phyloP scores from a whole-genome alignment of 2,329 filamentous ascomycete species.

The Aureobasidium subglaciale region DNA sequence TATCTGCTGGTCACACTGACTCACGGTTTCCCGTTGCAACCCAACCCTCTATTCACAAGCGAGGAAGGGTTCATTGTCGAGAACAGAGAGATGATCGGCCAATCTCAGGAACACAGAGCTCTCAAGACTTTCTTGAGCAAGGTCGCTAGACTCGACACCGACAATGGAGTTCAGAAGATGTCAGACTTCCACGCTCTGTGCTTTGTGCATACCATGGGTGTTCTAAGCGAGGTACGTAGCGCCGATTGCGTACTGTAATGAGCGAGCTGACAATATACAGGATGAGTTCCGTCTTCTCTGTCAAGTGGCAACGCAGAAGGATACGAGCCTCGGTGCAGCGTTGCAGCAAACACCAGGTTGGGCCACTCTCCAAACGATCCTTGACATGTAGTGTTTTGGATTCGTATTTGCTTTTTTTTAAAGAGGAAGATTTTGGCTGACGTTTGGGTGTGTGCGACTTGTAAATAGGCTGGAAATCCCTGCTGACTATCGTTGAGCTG shows the following conservation, averaged over 20 bases:
- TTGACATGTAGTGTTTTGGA: constrained; percentile 39
- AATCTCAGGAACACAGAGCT: constrained; percentile 69
- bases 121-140: constrained; percentile 63
- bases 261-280: constrained; percentile 41
- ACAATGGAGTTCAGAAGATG: constrained; percentile 59
- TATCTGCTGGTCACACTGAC: constrained; percentile 94
- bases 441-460: constrained; percentile 16
- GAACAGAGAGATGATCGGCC: constrained; percentile 79
- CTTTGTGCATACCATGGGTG: constrained; percentile 72
- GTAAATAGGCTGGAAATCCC: constrained; percentile 31
- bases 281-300: constrained; percentile 84
- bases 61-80: constrained; percentile 74
- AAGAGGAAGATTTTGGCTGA: constrained; percentile 17
- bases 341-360: constrained; percentile 83
- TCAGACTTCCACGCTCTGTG: constrained; percentile 94
- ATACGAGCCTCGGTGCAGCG: constrained; percentile 72
- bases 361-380: constrained; percentile 89
- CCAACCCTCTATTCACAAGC: constrained; percentile 66
- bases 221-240: constrained; percentile 68
- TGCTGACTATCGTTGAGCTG: constrained; percentile 88
- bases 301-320: constrained; percentile 73
- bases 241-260: neutral
- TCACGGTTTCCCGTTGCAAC: constrained; percentile 82
- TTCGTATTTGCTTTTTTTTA: constrained; percentile 19
- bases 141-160: constrained; percentile 49